A percentile compares a stretch with the other conserved stretches of the same genome.
Evolutionary conservation across 1,284 basidiomycete genomes (phyloP).

Genomic region (Austroboletus niveus): DNA sequence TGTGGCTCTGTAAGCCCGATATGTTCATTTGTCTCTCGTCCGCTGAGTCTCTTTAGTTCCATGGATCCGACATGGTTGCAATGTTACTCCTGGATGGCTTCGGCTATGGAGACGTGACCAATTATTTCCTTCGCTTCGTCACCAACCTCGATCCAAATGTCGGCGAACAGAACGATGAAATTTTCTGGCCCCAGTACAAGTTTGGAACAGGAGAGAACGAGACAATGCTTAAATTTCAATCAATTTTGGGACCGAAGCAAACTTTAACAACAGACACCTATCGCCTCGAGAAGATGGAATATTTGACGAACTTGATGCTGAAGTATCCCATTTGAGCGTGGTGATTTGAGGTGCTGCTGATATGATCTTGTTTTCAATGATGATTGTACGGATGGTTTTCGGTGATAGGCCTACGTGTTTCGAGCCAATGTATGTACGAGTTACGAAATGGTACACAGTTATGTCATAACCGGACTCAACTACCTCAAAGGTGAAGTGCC

Average conservation of each 20-base stretch:
- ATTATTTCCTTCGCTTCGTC: slow-evolving; percentile 44
- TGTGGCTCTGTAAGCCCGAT: no score
- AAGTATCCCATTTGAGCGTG: slow-evolving; percentile 27
- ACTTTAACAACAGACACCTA: slow-evolving; percentile 42
- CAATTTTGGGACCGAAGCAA: slow-evolving; percentile 35
- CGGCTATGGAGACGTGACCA: slow-evolving; percentile 35
- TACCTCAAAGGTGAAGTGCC: slow-evolving; percentile 84
- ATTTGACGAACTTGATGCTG: slow-evolving; percentile 38
- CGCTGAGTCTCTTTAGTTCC: slow-evolving; percentile 20
- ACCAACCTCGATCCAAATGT: slow-evolving; percentile 49
- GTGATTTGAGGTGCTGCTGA: no score
- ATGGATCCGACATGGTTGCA: slow-evolving; percentile 41
- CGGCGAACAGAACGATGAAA: slow-evolving; percentile 21
- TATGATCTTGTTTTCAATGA: no score
- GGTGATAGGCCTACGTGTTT: no score
- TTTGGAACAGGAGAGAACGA: slow-evolving; percentile 15
- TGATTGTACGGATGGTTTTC: no score
- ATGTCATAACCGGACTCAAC: slow-evolving; percentile 68
- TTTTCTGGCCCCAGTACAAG: slow-evolving; percentile 51
- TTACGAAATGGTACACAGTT: no score
- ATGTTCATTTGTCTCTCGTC: no score
- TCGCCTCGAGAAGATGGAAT: slow-evolving; percentile 41
- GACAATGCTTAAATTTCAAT: slow-evolving; percentile 45
- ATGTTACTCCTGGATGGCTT: slow-evolving; percentile 23
- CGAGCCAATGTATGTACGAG: no score